phyloP scores from a whole-genome alignment of 306 rosid species.

The Rosa rugosa region DNA sequence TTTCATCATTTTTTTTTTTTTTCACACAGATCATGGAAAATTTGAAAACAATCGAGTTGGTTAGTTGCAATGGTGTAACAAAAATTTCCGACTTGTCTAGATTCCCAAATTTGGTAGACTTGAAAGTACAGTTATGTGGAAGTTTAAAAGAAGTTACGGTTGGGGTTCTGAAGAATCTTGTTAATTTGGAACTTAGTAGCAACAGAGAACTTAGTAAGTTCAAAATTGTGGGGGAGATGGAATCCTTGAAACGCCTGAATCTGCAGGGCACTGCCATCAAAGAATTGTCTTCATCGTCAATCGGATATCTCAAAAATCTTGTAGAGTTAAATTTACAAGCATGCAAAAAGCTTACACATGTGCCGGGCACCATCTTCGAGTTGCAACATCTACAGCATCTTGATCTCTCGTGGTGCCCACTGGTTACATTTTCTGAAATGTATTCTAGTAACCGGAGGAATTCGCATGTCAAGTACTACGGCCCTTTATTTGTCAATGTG shows the following conservation, averaged over 20 bases:
- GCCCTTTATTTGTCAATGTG: neutral
- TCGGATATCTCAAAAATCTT: neutral
- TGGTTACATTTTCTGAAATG: neutral
- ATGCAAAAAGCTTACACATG: neutral
- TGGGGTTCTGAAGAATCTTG: neutral
- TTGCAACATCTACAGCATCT: neutral
- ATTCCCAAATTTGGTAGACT: neutral
- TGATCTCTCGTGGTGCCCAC: neutral
- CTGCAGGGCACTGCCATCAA: neutral
- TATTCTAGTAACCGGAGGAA: neutral
- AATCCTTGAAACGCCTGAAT: neutral
- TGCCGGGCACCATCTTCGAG: neutral
- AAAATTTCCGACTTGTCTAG: neutral
- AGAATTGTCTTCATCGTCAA: neutral
- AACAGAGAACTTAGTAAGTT: neutral
- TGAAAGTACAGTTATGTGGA: neutral
- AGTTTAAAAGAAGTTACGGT: neutral
- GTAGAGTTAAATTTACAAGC: accelerated
- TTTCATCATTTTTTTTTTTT: neutral
- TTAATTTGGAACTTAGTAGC: neutral
- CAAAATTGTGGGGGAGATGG: neutral
- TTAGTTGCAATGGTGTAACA: neutral
- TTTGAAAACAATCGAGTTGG: neutral
- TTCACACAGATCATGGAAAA: neutral
- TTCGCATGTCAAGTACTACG: neutral